These are phyloP conservation scores for Usnea hakonensis DNA, from an alignment of 495 filamentous ascomycete genomes.

Conservation along the genomic window DNA sequence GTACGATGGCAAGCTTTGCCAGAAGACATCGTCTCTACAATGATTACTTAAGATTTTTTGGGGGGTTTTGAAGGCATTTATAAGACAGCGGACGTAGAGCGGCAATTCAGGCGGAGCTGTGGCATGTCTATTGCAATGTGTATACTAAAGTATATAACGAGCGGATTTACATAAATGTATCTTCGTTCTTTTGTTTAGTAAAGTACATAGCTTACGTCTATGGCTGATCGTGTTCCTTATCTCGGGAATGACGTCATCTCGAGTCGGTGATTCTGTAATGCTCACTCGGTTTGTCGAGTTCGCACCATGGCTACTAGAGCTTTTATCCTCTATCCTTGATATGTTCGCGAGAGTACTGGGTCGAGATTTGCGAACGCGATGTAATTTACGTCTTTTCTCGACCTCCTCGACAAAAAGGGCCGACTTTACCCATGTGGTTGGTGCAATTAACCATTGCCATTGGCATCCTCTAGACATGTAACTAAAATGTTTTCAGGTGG, in stretches of 20 bases:
- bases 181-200: too few relatives aligned
- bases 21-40: neutral
- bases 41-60: neutral
- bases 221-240: neutral
- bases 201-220: too few relatives aligned
- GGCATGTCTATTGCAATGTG: too few relatives aligned
- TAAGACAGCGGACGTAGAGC: neutral
- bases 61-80: neutral
- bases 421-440: constrained; percentile 79
- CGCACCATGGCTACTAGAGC: neutral
- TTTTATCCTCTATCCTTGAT: neutral
- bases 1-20: neutral
- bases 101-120: too few relatives aligned
- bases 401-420: constrained; percentile 34
- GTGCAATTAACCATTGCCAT: constrained; percentile 18
- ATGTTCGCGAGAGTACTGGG: constrained; percentile 14
- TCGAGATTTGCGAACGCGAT: constrained; percentile 9
- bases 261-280: neutral
- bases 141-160: too few relatives aligned
- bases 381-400: constrained; percentile 34
- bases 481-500: constrained; percentile 45
- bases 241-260: neutral
- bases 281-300: too few relatives aligned
- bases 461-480: constrained; percentile 15
- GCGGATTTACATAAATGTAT: too few relatives aligned